These are phyloP conservation scores for Fraxinus velutina DNA, from an alignment of 305 asterid species.

Conservation along the genomic window DNA sequence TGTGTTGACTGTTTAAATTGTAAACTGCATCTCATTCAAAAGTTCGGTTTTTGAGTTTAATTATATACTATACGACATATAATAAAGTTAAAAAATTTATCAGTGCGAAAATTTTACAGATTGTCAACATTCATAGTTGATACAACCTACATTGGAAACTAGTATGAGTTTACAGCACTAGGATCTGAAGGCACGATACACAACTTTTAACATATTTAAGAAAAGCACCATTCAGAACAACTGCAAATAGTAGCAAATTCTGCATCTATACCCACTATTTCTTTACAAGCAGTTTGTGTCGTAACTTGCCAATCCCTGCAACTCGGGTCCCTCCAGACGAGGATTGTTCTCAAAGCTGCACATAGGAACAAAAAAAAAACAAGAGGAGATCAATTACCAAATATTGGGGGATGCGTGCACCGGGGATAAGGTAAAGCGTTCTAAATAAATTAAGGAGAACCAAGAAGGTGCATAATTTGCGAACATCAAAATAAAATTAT, in stretches of 20 bases:
- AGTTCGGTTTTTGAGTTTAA: not conserved
- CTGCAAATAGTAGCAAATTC: not conserved
- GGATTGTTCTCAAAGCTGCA: conserved; percentile 92
- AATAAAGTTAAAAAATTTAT: conserved; percentile 8
- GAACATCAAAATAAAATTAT: not conserved
- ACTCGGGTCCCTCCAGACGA: conserved; percentile 88
- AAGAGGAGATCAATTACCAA: not conserved
- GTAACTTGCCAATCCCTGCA: conserved; percentile 86
- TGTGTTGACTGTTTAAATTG: conserved; percentile 7
- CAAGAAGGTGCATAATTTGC: not conserved
- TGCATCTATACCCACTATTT: not conserved
- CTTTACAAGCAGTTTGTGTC: conserved; percentile 51
- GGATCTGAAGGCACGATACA: not conserved
- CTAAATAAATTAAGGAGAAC: not conserved
- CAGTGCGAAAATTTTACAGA: not conserved
- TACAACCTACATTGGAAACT: conserved; percentile 21
- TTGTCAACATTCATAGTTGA: conserved; percentile 14
- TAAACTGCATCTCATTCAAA: not conserved
- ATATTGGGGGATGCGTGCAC: not conserved
- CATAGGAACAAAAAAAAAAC: not conserved
- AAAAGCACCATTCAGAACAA: not conserved
- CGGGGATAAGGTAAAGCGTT: not conserved
- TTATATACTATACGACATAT: not conserved
- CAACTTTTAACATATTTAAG: not conserved
- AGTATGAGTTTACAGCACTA: conserved; percentile 17